These are phyloP conservation scores for Boletus rufocinnamomeus DNA, from an alignment of 768 basidiomycete genomes.

Conservation along the genomic window DNA sequence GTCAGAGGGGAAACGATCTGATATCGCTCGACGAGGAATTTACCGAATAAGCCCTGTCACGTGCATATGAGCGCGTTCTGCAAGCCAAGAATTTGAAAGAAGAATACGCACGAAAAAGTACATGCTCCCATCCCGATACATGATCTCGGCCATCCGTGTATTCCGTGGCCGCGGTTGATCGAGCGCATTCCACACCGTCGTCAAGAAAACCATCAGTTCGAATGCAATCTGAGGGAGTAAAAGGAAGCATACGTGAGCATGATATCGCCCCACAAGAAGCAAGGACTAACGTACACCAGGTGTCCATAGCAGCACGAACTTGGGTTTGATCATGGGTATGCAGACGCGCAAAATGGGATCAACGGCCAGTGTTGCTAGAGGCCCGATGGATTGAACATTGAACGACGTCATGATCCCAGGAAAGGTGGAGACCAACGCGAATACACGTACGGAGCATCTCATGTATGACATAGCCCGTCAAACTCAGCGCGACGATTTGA, in stretches of 20 bases:
- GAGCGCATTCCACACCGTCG: conserved; percentile 32
- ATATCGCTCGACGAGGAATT: background rate
- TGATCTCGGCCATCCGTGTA: conserved; percentile 23
- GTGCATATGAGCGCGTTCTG: background rate
- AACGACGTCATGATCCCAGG: background rate
- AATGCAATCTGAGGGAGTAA: conserved; percentile 27
- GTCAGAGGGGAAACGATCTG: background rate
- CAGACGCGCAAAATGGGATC: conserved; percentile 22
- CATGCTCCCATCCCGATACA: conserved; percentile 32
- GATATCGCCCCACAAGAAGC: background rate
- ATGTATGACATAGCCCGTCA: conserved; percentile 28
- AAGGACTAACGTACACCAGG: conserved; percentile 27
- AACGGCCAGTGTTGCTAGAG: conserved; percentile 21
- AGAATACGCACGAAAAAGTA: conserved; percentile 30
- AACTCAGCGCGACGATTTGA: conserved; percentile 27
- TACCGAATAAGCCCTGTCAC: conserved; percentile 30
- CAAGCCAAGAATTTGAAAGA: background rate
- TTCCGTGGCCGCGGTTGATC: conserved; percentile 25
- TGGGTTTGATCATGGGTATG: conserved; percentile 20
- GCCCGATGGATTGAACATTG: background rate
- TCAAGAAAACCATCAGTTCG: conserved; percentile 34
- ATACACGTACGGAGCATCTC: conserved; percentile 31
- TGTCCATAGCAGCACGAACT: conserved; percentile 29
- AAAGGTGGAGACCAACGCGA: background rate
- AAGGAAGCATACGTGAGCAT: background rate